Percentiles rank a stretch among this genome's conserved stretches.
Evolutionary conservation across 148 eudicot genomes (phyloP).

Genomic region (Hydrangea macrophylla): DNA sequence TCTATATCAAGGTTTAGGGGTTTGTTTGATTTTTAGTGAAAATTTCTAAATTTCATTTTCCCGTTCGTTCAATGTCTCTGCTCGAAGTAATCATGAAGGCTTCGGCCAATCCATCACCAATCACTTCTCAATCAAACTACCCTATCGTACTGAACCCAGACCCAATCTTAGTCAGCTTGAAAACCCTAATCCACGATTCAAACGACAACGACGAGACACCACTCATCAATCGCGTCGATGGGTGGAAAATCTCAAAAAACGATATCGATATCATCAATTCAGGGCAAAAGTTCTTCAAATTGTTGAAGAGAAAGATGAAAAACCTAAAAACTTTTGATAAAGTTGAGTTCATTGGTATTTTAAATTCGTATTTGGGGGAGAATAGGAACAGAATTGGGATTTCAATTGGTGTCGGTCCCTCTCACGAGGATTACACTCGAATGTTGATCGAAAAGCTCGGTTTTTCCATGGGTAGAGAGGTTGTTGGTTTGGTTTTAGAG

Average conservation of each 20-base stretch:
- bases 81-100: conserved; percentile 54
- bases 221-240: conserved; percentile 44
- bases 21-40: background rate
- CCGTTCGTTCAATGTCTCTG: conserved; percentile 35
- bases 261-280: conserved; percentile 31
- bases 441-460: conserved; percentile 50
- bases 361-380: conserved; percentile 37
- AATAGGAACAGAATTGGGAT: conserved; percentile 27
- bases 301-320: conserved; percentile 37
- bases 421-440: conserved; percentile 23
- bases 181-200: conserved; percentile 30
- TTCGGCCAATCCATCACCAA: conserved; percentile 24
- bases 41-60: background rate
- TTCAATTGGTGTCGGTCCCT: conserved; percentile 1
- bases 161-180: conserved; percentile 33
- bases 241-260: conserved; percentile 44
- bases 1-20: too few species aligned
- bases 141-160: conserved; percentile 48
- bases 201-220: conserved; percentile 23
- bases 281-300: conserved; percentile 27
- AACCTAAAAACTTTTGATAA: conserved; percentile 26
- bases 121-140: conserved; percentile 26
- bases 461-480: conserved; percentile 53
- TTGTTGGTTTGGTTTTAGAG: conserved; percentile 61
- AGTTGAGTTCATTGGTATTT: conserved; percentile 23